Evolutionary conservation across 1,139 yeast genomes (phyloP).

Genomic region (Kurtzmaniella quercitrusa): DNA sequence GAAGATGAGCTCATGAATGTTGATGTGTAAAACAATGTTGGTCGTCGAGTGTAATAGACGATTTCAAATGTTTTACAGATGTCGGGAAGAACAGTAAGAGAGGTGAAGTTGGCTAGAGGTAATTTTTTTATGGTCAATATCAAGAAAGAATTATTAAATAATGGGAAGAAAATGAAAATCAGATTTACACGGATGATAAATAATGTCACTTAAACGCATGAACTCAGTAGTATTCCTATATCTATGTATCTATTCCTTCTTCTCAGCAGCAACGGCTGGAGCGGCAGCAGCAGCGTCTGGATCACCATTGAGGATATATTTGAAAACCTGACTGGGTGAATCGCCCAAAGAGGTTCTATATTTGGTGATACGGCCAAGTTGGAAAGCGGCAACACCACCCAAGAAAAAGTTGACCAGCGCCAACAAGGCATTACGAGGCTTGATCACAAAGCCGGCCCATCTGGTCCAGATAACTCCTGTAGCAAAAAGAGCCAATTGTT

Average conservation of each 20-base stretch:
- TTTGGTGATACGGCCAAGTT: constrained; percentile 63
- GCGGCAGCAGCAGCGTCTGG: constrained; percentile 11
- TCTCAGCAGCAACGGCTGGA: constrained; percentile 4
- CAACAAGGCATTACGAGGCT: constrained; percentile 78
- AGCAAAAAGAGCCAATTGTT: constrained; percentile 82
- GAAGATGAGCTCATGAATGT: constrained; percentile 8
- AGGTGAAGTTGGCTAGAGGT: no score
- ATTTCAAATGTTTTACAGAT: no score
- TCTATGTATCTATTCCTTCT: neutral
- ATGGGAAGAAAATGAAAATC: neutral
- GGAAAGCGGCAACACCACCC: constrained; percentile 86
- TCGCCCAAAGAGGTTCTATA: constrained; percentile 56
- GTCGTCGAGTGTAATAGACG: no score
- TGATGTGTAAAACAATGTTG: constrained; percentile 4
- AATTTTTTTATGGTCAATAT: no score
- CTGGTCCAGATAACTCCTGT: constrained; percentile 98
- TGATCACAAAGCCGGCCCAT: constrained; percentile 90
- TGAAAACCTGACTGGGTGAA: constrained; percentile 47
- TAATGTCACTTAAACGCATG: neutral
- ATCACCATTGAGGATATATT: constrained; percentile 55
- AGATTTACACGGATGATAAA: constrained; percentile 1
- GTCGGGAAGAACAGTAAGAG: no score
- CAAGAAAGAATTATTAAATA: neutral
- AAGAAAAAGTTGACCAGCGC: constrained; percentile 95
- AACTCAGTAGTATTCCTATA: neutral